phyloP scores from a whole-genome alignment of 306 rosid species.

The Pyrus pyrifolia region DNA sequence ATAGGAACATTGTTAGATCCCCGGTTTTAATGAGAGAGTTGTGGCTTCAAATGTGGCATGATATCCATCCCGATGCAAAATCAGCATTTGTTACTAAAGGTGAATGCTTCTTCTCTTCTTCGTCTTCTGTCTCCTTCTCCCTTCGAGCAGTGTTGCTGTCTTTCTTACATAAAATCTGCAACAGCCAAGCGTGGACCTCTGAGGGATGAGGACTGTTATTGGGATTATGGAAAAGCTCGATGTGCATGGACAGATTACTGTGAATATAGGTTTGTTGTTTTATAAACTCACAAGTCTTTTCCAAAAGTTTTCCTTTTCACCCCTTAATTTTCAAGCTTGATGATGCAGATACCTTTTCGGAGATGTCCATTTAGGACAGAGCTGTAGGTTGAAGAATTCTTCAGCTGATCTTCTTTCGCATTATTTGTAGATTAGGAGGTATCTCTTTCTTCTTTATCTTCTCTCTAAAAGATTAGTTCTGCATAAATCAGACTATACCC shows the following conservation, averaged over 20 bases:
- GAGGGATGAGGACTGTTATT: slow-evolving; percentile 90
- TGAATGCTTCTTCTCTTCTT: slow-evolving; percentile 13
- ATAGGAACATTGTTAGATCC: slow-evolving; percentile 93
- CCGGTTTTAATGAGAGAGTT: slow-evolving; percentile 92
- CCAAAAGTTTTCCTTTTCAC: background rate
- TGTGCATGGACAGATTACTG: slow-evolving; percentile 95
- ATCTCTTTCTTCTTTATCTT: slow-evolving; percentile 4
- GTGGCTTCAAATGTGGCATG: slow-evolving; percentile 99
- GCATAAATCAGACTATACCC: background rate
- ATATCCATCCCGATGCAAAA: slow-evolving; percentile 73
- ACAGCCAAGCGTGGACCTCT: slow-evolving; percentile 97
- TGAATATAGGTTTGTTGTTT: slow-evolving; percentile 71
- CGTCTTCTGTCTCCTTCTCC: background rate
- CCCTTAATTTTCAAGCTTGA: background rate
- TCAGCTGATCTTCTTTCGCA: slow-evolving; percentile 45
- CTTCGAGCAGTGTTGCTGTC: slow-evolving; percentile 11
- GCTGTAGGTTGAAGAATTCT: slow-evolving; percentile 81
- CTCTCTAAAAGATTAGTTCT: background rate
- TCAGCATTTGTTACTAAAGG: slow-evolving; percentile 84
- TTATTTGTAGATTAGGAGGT: slow-evolving; percentile 72
- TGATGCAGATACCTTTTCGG: slow-evolving; percentile 80
- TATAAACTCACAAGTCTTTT: background rate
- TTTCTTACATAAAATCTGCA: slow-evolving; percentile 7
- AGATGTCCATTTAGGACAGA: slow-evolving; percentile 97
- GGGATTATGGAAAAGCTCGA: slow-evolving; percentile 99